Conservation (phyloP, 2,329 filamentous ascomycete species). For the Trichoderma gracile region DNA sequence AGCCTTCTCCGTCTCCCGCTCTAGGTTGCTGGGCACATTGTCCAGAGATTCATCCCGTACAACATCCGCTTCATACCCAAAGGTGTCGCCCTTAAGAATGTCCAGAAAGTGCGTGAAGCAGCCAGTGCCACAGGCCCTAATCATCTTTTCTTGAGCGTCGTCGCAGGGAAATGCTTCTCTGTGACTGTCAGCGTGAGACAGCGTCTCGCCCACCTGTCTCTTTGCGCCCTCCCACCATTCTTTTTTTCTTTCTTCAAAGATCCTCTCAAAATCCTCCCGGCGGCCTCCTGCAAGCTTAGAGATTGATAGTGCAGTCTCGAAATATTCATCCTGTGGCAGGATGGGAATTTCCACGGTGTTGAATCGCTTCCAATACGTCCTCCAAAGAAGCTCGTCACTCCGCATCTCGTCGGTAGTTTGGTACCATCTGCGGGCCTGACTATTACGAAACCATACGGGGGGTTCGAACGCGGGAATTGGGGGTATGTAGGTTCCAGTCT, state of each 20-base stretch:
- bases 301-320: not conserved
- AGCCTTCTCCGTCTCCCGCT: too few species aligned
- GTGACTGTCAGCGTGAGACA: not conserved
- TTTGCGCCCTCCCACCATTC: too few species aligned
- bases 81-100: not conserved
- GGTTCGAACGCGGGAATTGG: too few species aligned
- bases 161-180: not conserved
- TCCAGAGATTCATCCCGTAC: not conserved
- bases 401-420: too few species aligned
- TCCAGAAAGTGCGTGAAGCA: not conserved
- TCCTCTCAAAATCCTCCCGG: not conserved
- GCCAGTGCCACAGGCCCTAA: not conserved
- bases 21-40: not conserved
- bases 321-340: not conserved
- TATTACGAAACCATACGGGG: too few species aligned
- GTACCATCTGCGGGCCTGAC: too few species aligned
- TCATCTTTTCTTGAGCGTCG: not conserved
- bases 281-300: not conserved
- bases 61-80: not conserved
- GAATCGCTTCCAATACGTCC: not conserved
- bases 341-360: conserved; percentile 1
- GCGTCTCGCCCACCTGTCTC: not conserved
- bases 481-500: too few species aligned
- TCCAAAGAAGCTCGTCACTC: not conserved
- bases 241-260: not conserved